These are phyloP conservation scores for Lactuca sativa DNA, from an alignment of 129 eudicot species.

Conservation along the genomic window DNA sequence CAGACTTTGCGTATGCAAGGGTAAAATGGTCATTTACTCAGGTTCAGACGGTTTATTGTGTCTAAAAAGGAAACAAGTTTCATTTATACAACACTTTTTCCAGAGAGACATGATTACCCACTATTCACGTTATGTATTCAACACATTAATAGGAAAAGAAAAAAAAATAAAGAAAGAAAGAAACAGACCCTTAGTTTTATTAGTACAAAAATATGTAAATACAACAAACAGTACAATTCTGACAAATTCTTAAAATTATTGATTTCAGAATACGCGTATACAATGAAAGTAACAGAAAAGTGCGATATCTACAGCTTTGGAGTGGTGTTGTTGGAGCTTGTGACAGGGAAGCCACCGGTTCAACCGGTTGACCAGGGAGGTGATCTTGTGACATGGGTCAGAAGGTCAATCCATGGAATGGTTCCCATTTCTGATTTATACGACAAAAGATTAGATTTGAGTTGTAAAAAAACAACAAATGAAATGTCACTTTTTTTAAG, in stretches of 20 bases:
- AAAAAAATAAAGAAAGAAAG: too few relatives aligned
- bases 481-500: slow-evolving; percentile 77
- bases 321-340: slow-evolving; percentile 76
- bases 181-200: not conserved
- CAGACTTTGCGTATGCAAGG: too few relatives aligned
- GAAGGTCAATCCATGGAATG: slow-evolving; percentile 46
- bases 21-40: too few relatives aligned
- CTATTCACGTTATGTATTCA: too few relatives aligned
- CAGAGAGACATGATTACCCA: too few relatives aligned
- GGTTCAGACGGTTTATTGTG: too few relatives aligned
- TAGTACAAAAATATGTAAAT: not conserved
- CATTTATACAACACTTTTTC: too few relatives aligned
- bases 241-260: slow-evolving; percentile 1
- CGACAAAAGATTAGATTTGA: slow-evolving; percentile 70
- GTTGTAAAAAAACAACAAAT: slow-evolving; percentile 44
- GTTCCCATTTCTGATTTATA: slow-evolving; percentile 38
- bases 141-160: too few relatives aligned
- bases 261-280: slow-evolving; percentile 85
- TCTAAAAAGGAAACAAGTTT: too few relatives aligned
- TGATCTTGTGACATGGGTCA: slow-evolving; percentile 78
- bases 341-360: slow-evolving; percentile 84
- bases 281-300: slow-evolving; percentile 94
- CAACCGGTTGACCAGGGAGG: slow-evolving; percentile 91
- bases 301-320: slow-evolving; percentile 92
- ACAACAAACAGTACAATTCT: not conserved